Conservation (phyloP, 2,329 filamentous ascomycete genomes). For the Akanthomyces uredinophilus region DNA sequence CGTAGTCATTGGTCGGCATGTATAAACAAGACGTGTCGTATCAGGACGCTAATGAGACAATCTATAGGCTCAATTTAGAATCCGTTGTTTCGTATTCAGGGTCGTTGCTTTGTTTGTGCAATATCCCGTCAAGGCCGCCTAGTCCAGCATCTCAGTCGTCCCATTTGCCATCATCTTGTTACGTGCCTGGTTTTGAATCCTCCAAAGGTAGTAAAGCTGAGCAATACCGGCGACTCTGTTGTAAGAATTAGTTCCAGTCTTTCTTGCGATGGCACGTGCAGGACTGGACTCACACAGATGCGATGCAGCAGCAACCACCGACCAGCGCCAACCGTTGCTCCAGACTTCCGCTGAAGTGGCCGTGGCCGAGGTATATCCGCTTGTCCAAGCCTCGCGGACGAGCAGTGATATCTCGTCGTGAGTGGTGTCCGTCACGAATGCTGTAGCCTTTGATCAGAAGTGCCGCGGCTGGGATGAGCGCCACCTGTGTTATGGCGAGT, state of each 20-base stretch:
- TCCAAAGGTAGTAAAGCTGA: not conserved
- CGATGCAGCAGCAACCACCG: not conserved
- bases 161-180: not conserved
- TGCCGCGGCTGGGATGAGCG: not conserved
- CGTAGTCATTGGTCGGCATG: too few relatives aligned
- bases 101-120: not conserved
- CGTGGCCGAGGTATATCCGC: not conserved
- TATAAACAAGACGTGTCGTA: too few relatives aligned
- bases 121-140: too few relatives aligned
- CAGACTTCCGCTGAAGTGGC: not conserved
- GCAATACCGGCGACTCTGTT: not conserved
- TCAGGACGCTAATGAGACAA: too few relatives aligned
- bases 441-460: not conserved
- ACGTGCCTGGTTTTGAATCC: not conserved
- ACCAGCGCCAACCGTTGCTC: not conserved
- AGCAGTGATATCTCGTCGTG: not conserved
- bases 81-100: too few relatives aligned
- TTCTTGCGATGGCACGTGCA: rapidly evolving
- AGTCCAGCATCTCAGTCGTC: not conserved
- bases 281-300: not conserved
- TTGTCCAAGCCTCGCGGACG: not conserved
- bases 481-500: not conserved
- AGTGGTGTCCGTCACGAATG: not conserved
- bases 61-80: too few relatives aligned
- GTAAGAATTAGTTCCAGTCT: not conserved